Evolutionary conservation across 2,329 filamentous ascomycete species (phyloP), one percentile per base, ranked within the genome.

Genomic region (Pseudogymnoascus sp.): DNA sequence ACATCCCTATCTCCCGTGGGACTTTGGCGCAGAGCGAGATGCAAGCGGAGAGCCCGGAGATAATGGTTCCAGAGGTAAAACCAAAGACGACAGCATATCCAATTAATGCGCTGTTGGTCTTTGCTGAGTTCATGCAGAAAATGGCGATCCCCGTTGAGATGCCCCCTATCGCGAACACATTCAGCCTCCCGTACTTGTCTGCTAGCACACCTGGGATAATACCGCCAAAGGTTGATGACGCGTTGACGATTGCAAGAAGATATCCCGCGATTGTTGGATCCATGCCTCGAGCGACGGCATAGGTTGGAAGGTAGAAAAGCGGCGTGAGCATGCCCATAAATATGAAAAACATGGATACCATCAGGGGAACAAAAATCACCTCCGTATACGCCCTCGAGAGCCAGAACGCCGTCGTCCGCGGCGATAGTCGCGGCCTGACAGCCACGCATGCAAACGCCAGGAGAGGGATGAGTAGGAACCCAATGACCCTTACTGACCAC

Each of bases 11-110:
- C 47, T 83, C 76, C 21, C 78, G 76, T 5, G 81, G 75, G 65
- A 85, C 78, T 33, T 76, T 75, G 33, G 75, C 70, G 68, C 70
- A 78, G 61, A 72, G 67, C 2, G 77, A 73, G 11, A 83, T 70
- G 4, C 78, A 77, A 0, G 76, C 77, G 0, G 77, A 75, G 1
- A 70, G 74, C 0, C 78, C 78, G 16, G 84, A 86, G 69, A 96
- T 92, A 69, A 91, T 90, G 61, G 85, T 89, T 1, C 92, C 92
- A 47, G 86, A 91, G 1, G 85, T 83, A 70, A 95, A 92, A 0
- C 92, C 92, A 72, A 94, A 95, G 2, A 93, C 71, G 4, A 91
- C 71, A 0, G 86, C 81, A 70, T 92, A 96, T 6, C 89, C 76
- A 63, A 95, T 79, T 14, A 91, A 79, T 31, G 91, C 80, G 0